Base-by-base conservation (phyloP, 805 yeast genomes). In the Cyberlindnera nakhonratchasimensis region DNA sequence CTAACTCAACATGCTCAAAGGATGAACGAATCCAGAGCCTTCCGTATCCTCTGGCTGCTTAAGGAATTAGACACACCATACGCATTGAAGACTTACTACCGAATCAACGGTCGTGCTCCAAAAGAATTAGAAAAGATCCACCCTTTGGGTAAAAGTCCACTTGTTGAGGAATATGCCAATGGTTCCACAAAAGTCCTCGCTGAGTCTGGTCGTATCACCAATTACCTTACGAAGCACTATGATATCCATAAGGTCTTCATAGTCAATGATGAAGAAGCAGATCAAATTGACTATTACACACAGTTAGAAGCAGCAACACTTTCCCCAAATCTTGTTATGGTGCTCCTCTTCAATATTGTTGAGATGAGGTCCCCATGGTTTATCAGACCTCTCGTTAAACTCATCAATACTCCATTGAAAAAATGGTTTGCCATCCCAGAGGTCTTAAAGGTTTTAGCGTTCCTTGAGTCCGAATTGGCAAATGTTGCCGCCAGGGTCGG, bases 301-400 rank as follows among this genome's bases (percentile, higher is more conserved):
- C 77, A 76, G 51, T 79, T 73, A 50, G 59, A 74, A 14, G 90
- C 83, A 58, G 84, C 79, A 1, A 70, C 84, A 19, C 55, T 83
- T 18, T 57, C 76, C 76, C 8, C 60, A 66, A 13, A 55, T 74
- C 39, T 63, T 62, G 60, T 66, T 65, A 8, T 50, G 54, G 7
- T 67, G 72, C 2, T 80, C 82, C 4, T 62, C 6, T 29, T 29
- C 33, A 11, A 29, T n/a, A 17, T 29, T 11, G 20, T 29, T 7
- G 33, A 29, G 22, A 5, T 3, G 21, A 17, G 22, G 18, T 6
- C 33, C 6, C 33, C 33, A 11, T 71, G 48, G 74, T 79, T 32
- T 23, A 5, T 29, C 7, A 29, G 33, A 18, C 33, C 33, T 17
- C 17, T 37, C 19, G 13, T 29, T n/a, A 29, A 17, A 29, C 22